Evolutionary conservation across 2,329 filamentous ascomycete species (phyloP), one percentile per base, ranked within the genome.

Genomic region (Spiromastix sp.): DNA sequence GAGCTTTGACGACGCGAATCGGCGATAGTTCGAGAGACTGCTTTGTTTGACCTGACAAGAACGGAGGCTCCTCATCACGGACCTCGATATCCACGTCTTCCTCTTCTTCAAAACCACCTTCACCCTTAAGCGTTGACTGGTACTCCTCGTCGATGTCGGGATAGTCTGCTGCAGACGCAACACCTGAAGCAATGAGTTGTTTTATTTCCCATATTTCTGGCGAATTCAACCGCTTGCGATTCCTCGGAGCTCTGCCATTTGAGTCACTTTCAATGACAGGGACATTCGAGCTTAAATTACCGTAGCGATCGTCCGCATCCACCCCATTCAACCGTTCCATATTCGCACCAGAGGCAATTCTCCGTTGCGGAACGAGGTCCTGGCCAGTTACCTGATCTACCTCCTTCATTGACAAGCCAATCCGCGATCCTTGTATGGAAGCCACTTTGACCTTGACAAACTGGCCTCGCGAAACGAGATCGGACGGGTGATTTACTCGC

Each of bases 31-130:
- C 91, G 6, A 98, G 69, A 7, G 86, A 94, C 54, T 94, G 87
- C 54, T 95, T 95, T 1, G 91, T 98, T 57, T 98, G 93, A 4
- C 91, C 91, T 11, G 85, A 83, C 43, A 98, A 61, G 67, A 98
- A 98, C 0, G 91, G 91, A 1, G 91, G 93, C 51, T 98, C 91
- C 49, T 98, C 91, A 42, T 98, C 91, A 46, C 81, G 76, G 19
- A 98, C 84, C 59, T 98, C 91, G 43, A 98, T 98, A 50, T 98
- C 91, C 4, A 98, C 77, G 52, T 98, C 91, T 58, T 95, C 85
- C 55, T 98, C 91, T 44, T 96, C 72, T 54, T 95, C 86, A 58
- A 96, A 79, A 35, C 84, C 80, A 11, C 80, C 84, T 46, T 94
- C 85, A 11, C 86, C 89, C 17, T 80, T 81, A 17, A 95, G 66